These are phyloP conservation scores for Trypanosoma rangeli DNA, from an alignment of 208 protist species.

Conservation along the genomic window DNA sequence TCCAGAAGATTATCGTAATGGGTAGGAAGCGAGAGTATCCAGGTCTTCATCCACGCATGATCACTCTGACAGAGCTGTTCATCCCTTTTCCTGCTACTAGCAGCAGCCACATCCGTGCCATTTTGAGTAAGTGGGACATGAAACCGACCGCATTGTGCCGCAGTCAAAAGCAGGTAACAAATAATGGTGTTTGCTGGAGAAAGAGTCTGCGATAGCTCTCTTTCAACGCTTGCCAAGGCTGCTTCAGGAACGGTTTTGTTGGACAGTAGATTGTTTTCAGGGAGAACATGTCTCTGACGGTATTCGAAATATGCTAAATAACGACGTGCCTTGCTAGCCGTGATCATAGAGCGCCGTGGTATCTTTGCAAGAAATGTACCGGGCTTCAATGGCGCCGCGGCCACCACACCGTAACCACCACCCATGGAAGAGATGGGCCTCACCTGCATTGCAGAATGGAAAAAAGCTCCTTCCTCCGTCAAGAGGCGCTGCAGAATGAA, in stretches of 20 bases:
- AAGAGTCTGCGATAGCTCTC: conserved; percentile 36
- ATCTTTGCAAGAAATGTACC: conserved; percentile 54
- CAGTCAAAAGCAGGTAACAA: conserved; percentile 67
- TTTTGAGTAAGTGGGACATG: not conserved
- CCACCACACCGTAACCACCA: conserved; percentile 77
- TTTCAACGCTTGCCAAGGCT: conserved; percentile 32
- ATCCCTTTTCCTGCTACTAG: conserved; percentile 3
- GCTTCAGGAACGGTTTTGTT: not conserved
- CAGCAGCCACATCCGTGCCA: not conserved
- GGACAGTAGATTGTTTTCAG: not conserved
- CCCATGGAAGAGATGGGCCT: conserved; percentile 71
- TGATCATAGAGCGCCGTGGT: conserved; percentile 72
- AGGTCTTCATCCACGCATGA: conserved; percentile 72
- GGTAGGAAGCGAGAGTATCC: conserved; percentile 62
- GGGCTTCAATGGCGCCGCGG: conserved; percentile 29
- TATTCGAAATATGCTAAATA: conserved; percentile 40
- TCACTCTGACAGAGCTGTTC: conserved; percentile 36
- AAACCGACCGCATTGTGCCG: conserved; percentile 49
- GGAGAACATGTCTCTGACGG: conserved; percentile 4
- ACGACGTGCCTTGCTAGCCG: conserved; percentile 56
- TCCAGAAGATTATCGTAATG: conserved; percentile 87
- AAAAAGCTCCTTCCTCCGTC: conserved; percentile 55
- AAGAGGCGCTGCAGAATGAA: conserved; percentile 47
- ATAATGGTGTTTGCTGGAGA: conserved; percentile 69
- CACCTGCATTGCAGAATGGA: conserved; percentile 50